Conservation (phyloP, 1,284 basidiomycete species). For the Phaffia rhodozyma region DNA sequence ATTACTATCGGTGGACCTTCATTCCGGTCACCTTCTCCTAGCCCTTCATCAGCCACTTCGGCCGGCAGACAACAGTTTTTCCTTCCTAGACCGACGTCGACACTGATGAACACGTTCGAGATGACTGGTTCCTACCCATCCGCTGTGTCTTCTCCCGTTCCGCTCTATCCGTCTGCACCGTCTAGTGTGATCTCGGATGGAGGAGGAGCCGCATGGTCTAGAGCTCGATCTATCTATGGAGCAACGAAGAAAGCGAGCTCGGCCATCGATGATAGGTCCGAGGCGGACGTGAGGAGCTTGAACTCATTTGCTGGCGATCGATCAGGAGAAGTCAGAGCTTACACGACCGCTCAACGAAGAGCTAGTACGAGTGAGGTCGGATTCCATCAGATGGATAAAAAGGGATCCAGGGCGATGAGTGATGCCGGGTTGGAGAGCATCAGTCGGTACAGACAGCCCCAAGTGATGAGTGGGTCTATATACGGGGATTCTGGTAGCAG, state of each 20-base stretch:
- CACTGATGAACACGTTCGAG: constrained; percentile 12
- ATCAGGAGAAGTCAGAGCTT: neutral
- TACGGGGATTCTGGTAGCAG: constrained; percentile 6
- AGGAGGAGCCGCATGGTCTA: neutral
- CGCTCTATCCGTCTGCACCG: neutral
- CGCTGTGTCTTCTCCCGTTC: neutral
- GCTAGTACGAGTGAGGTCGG: neutral
- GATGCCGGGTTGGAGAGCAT: neutral
- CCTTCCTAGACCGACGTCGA: constrained; percentile 16
- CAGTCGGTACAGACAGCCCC: constrained; percentile 10
- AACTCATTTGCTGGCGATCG: neutral
- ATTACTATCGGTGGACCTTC: too few relatives aligned
- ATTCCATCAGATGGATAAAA: neutral
- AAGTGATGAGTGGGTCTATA: constrained; percentile 8
- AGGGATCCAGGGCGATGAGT: neutral
- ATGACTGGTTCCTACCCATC: constrained; percentile 4
- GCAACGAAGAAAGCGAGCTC: neutral
- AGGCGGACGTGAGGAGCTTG: neutral
- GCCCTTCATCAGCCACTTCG: neutral
- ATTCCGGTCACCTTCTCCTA: neutral
- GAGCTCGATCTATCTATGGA: neutral
- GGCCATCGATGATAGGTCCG: neutral
- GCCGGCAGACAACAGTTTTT: neutral
- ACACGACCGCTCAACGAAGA: neutral
- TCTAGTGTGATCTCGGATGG: neutral